Percentiles rank a stretch among this genome's conserved stretches.
Conservation (phyloP, 2,329 filamentous ascomycete species). For the Paracoccidioides lutzii region DNA sequence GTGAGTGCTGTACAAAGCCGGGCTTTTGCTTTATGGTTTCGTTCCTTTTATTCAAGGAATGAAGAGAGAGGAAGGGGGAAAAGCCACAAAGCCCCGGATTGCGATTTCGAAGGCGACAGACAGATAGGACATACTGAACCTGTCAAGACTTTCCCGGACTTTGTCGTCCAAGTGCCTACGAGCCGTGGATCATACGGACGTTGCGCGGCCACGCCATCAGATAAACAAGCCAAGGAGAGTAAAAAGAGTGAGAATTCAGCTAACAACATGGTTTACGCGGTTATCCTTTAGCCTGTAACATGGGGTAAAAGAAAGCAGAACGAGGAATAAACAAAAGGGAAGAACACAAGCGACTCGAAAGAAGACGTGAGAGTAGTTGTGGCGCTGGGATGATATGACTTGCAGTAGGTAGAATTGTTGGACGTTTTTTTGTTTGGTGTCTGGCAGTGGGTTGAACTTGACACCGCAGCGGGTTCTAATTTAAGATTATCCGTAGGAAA, state of each 20-base stretch:
- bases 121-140: constrained; percentile 45
- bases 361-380: background rate
- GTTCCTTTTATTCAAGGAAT: background rate
- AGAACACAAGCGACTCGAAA: background rate
- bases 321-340: background rate
- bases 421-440: background rate
- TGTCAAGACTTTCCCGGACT: constrained; percentile 55
- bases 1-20: no score
- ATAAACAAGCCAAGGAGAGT: background rate
- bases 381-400: background rate
- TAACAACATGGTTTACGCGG: constrained; percentile 1
- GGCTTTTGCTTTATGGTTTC: background rate
- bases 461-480: background rate
- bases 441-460: background rate
- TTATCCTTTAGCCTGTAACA: background rate
- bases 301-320: background rate
- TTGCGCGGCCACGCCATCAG: constrained; percentile 18
- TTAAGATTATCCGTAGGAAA: background rate
- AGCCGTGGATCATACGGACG: constrained; percentile 37
- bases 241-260: constrained; percentile 3
- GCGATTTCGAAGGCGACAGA: background rate
- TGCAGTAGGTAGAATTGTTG: no score
- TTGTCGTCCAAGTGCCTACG: constrained; percentile 60
- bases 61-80: no score
- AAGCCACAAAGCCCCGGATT: no score